Conservation (phyloP, 2,329 filamentous ascomycete genomes). For the Claviceps fusiformis region DNA sequence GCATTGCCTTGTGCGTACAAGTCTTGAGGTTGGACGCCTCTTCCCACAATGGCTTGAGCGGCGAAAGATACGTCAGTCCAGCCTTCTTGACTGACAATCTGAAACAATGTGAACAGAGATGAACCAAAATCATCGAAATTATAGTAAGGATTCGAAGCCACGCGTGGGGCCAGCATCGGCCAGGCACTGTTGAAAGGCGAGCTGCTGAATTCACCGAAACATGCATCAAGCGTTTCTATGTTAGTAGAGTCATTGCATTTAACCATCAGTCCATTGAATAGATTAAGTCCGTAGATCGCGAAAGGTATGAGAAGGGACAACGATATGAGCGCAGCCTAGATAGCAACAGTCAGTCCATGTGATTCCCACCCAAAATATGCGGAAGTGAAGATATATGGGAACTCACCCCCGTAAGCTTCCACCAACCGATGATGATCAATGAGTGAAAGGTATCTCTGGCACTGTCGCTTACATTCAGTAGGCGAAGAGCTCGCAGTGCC, state of each 20-base stretch:
- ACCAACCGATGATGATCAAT: slow-evolving; percentile 82
- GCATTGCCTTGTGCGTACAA: slow-evolving; percentile 70
- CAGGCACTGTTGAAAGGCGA: slow-evolving; percentile 61
- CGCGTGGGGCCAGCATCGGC: slow-evolving; percentile 70
- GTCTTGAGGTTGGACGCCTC: slow-evolving; percentile 56
- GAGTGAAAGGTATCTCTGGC: slow-evolving; percentile 94
- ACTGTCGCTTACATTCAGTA: slow-evolving; percentile 93
- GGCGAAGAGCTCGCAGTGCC: slow-evolving; percentile 74
- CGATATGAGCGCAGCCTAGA: slow-evolving; percentile 72
- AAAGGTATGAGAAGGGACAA: slow-evolving; percentile 90
- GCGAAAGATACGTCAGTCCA: slow-evolving; percentile 90
- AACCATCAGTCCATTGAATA: slow-evolving; percentile 75
- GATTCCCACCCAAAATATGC: background rate
- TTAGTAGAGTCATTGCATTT: slow-evolving; percentile 55
- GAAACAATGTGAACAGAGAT: slow-evolving; percentile 90
- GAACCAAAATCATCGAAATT: slow-evolving; percentile 93
- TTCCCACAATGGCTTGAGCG: slow-evolving; percentile 68
- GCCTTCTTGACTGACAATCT: slow-evolving; percentile 96
- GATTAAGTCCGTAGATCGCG: slow-evolving; percentile 85
- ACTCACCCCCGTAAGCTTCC: slow-evolving; percentile 77
- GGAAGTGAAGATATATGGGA: background rate
- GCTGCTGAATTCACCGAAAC: slow-evolving; percentile 70
- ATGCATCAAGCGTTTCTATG: slow-evolving; percentile 52
- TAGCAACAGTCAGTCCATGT: slow-evolving; percentile 6
- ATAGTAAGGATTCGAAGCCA: slow-evolving; percentile 69